Conservation (phyloP, 176 grass and related monocot genomes). For the Oryza glaberrima region DNA sequence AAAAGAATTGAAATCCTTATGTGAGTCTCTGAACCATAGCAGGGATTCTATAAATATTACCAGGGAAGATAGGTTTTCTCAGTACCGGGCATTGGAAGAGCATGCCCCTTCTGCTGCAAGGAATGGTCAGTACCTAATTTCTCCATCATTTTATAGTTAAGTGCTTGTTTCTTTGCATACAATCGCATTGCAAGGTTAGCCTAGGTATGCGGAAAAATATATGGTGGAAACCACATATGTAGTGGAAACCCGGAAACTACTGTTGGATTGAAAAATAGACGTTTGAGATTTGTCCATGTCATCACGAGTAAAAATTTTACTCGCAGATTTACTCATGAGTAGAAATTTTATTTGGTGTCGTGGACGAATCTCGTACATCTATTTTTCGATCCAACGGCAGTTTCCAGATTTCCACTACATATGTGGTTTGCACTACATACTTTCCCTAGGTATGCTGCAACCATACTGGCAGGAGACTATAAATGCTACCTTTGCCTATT, state of each 20-base stretch:
- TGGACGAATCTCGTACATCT: too few species aligned
- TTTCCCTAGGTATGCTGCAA: background rate
- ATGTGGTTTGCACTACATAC: too few species aligned
- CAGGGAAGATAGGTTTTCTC: constrained; percentile 65
- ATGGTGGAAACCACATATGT: too few species aligned
- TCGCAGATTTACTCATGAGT: too few species aligned
- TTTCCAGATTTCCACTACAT: too few species aligned
- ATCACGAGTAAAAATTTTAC: too few species aligned
- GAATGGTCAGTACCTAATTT: constrained; percentile 74
- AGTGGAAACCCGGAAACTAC: too few species aligned
- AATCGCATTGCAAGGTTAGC: background rate
- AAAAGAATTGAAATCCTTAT: constrained; percentile 79
- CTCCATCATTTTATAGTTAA: background rate
- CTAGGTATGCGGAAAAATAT: background rate
- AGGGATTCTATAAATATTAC: constrained; percentile 62
- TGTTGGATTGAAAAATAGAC: too few species aligned
- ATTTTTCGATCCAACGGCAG: too few species aligned
- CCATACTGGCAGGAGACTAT: background rate
- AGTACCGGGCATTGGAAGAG: constrained; percentile 60
- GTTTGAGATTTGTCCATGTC: too few species aligned
- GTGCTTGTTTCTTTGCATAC: background rate
- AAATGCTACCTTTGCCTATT: background rate
- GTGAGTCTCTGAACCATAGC: constrained; percentile 61
- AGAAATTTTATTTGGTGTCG: too few species aligned
- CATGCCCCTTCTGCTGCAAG: constrained; percentile 47